Evolutionary conservation across 345 rosid genomes (phyloP), one percentile per base, ranked within the genome.

Genomic region (Camelina laxa): DNA sequence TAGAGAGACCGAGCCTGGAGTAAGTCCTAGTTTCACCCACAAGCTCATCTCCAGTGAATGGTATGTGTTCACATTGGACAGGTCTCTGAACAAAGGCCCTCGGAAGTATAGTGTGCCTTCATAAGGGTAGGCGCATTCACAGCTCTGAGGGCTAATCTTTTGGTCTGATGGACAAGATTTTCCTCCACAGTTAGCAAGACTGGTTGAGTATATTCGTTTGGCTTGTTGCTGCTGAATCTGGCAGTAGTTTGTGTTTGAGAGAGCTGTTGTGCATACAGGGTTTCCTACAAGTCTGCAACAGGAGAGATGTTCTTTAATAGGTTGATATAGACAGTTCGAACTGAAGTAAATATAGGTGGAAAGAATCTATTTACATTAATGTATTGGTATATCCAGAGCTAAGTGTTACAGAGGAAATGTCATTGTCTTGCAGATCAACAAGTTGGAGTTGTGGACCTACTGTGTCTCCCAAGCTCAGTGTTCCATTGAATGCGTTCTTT

Each of bases 141-240:
- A 92, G 69, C 92, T 92, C 74, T 90, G 97, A 80, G 99, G 99
- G 76, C 92, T 95, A 4, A 89, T 78, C 84, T 83, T 92, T 82
- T 87, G 92, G 71, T 91, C 90, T 12, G 22, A 38, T 13, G 87
- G 87, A 65, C 96, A 92, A 19, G 78, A 54, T 80, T 82, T 85
- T 21, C 81, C 81, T 73, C 87, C 90, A 63, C 99, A 95, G 67
- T 87, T 85, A 11, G 92, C 87, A 54, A 89, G 67, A 80, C 84
- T 87, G 47, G 97, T 95, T 33, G 93, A 85, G 76, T 95, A 95
- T 38, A 90, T 83, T 24, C 85, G 86, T 64, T 82, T 50, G 8
- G 60, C 50, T 60, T 69, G 82, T 67, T 69, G 81, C 63, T 90
- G 85, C 79, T 88, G 93, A 72, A 84, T 55, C 77, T 84, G 92